phyloP scores from a whole-genome alignment of 2,329 filamentous ascomycete genomes.

The Fusarium pininemorale region DNA sequence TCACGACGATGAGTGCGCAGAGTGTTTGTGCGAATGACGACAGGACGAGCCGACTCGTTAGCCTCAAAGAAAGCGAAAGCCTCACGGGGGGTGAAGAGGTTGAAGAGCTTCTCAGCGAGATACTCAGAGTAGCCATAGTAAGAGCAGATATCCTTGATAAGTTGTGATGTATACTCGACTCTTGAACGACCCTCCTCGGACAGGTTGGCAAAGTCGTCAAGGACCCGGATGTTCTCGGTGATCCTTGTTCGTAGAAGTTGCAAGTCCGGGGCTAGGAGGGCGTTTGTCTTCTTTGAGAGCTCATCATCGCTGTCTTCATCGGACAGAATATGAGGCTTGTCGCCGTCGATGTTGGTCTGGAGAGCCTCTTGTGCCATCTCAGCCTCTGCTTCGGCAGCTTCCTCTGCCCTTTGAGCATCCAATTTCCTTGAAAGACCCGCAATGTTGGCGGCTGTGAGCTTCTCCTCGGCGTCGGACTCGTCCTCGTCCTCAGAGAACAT shows the following conservation, averaged over 20 bases:
- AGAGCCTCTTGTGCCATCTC: conserved; percentile 87
- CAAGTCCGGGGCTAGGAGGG: conserved; percentile 84
- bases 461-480: conserved; percentile 87
- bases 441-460: conserved; percentile 94
- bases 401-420: conserved; percentile 78
- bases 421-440: conserved; percentile 88
- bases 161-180: conserved; percentile 85
- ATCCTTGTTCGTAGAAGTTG: conserved; percentile 89
- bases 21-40: conserved; percentile 97
- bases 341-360: conserved; percentile 91
- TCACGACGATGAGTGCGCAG: conserved; percentile 80
- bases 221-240: conserved; percentile 89
- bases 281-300: conserved; percentile 65
- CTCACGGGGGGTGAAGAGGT: conserved; percentile 90
- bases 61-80: conserved; percentile 99
- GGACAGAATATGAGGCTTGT: conserved; percentile 72
- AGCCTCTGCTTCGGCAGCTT: conserved; percentile 83
- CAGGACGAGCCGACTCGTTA: conserved; percentile 92
- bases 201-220: conserved; percentile 87
- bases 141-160: conserved; percentile 90
- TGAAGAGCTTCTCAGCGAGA: conserved; percentile 95
- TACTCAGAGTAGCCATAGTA: conserved; percentile 98
- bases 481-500: conserved; percentile 98
- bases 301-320: conserved; percentile 71
- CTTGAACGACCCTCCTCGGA: conserved; percentile 83